Conservation (phyloP, 225 moss, liverwort and hornwort species). For the Asterella californica region DNA sequence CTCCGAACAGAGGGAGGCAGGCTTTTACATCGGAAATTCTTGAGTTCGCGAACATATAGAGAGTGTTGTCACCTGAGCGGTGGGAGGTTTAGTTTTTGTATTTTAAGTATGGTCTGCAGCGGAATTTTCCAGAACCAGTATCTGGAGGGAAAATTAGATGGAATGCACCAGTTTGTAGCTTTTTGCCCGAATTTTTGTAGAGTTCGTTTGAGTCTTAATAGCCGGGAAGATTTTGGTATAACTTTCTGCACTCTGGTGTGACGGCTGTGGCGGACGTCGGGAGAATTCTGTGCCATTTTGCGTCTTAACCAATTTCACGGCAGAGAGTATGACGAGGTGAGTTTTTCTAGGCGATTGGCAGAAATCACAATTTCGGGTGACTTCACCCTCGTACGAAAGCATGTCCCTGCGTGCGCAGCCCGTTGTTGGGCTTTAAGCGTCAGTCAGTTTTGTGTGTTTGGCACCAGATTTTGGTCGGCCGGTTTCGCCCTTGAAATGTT, state of each 20-base stretch:
- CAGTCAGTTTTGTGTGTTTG: not conserved
- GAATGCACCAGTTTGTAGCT: conserved; percentile 3
- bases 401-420: not conserved
- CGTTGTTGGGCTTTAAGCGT: not conserved
- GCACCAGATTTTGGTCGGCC: not conserved
- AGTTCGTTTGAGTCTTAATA: not conserved
- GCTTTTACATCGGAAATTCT: not conserved
- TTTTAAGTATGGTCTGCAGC: conserved; percentile 20
- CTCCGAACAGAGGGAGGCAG: not conserved
- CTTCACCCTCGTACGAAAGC: not conserved
- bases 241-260: not conserved
- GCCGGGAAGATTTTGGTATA: not conserved
- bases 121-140: conserved; percentile 10
- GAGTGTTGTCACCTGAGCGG: not conserved
- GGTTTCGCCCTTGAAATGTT: not conserved
- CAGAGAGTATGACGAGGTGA: conserved; percentile 10
- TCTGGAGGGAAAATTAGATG: conserved; percentile 9
- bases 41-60: not conserved
- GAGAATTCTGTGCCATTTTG: not conserved
- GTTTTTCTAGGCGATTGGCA: not conserved
- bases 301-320: not conserved
- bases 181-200: not conserved
- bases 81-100: not conserved
- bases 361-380: not conserved
- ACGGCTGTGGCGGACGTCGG: not conserved